Percentiles rank a stretch among this genome's conserved stretches.
Evolutionary conservation across 768 basidiomycete species (phyloP).

Genomic region (Termitomyces sp.): DNA sequence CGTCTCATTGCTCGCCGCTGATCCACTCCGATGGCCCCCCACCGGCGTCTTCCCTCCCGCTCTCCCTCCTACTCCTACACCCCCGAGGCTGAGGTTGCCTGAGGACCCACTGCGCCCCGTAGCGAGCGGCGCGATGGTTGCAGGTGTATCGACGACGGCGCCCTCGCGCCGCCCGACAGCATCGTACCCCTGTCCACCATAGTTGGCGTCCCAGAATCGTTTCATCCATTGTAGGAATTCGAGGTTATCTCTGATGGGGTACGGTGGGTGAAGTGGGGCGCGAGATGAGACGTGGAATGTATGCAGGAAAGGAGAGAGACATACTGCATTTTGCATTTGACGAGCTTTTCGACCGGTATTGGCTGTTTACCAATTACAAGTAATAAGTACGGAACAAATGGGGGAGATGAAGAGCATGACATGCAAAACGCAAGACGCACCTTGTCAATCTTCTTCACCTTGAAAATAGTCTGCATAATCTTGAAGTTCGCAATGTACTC

Average conservation of each 20-base stretch:
- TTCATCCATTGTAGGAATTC: conserved; percentile 98
- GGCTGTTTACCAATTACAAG: conserved; percentile 44
- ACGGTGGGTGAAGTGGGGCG: neutral
- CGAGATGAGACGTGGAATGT: neutral
- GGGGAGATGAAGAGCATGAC: neutral
- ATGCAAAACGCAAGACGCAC: conserved; percentile 30
- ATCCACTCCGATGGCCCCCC: conserved; percentile 60
- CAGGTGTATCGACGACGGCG: conserved; percentile 68
- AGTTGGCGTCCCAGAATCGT: conserved; percentile 93
- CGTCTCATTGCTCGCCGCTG: conserved; percentile 62
- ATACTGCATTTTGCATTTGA: conserved; percentile 99
- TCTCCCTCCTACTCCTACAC: conserved; percentile 23
- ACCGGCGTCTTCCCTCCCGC: conserved; percentile 73
- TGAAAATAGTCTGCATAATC: conserved; percentile 90
- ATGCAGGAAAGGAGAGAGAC: conserved; percentile 31
- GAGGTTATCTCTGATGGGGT: conserved; percentile 75
- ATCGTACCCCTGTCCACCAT: conserved; percentile 84
- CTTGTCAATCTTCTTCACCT: conserved; percentile 92
- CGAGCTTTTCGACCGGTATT: conserved; percentile 89
- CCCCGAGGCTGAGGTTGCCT: neutral
- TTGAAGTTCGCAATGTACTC: conserved; percentile 96
- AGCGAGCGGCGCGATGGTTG: conserved; percentile 67
- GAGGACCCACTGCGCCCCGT: conserved; percentile 26
- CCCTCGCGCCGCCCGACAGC: conserved; percentile 78
- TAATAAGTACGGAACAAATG: neutral